phyloP scores from a whole-genome alignment of 306 rosid species.

The Alnus rubra region DNA sequence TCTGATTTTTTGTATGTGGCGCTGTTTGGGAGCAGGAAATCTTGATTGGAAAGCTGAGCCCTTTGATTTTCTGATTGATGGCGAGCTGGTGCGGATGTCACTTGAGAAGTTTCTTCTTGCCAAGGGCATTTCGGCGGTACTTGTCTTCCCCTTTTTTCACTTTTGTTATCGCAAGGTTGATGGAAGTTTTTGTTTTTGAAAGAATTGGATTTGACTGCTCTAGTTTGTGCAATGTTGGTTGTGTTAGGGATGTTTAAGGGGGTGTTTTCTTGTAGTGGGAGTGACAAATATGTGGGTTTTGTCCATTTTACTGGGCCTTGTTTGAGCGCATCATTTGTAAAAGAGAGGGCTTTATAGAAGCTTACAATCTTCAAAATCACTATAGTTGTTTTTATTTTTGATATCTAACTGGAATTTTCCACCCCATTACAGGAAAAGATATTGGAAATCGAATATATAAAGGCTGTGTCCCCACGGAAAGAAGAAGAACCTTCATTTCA shows the following conservation, averaged over 20 bases:
- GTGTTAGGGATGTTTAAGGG: background rate
- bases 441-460: slow-evolving; percentile 78
- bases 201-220: background rate
- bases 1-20: background rate
- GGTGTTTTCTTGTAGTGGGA: background rate
- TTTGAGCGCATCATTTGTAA: background rate
- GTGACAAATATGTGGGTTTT: no score
- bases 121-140: slow-evolving; percentile 84
- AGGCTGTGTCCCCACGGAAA: slow-evolving; percentile 76
- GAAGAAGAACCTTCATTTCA: slow-evolving; percentile 85
- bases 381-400: background rate
- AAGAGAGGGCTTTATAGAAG: background rate
- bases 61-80: slow-evolving; percentile 86
- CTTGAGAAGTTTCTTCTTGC: slow-evolving; percentile 82
- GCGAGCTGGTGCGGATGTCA: slow-evolving; percentile 84
- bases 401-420: slow-evolving; percentile 12
- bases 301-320: background rate
- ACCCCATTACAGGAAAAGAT: slow-evolving; percentile 56
- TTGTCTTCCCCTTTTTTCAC: background rate
- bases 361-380: background rate
- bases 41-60: slow-evolving; percentile 65
- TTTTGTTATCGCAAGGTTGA: background rate
- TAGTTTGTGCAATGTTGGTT: background rate
- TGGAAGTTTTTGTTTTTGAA: background rate
- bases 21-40: slow-evolving; percentile 35